Conservation (phyloP, 495 filamentous ascomycete genomes). For the Hyaloscypha finlandica region DNA sequence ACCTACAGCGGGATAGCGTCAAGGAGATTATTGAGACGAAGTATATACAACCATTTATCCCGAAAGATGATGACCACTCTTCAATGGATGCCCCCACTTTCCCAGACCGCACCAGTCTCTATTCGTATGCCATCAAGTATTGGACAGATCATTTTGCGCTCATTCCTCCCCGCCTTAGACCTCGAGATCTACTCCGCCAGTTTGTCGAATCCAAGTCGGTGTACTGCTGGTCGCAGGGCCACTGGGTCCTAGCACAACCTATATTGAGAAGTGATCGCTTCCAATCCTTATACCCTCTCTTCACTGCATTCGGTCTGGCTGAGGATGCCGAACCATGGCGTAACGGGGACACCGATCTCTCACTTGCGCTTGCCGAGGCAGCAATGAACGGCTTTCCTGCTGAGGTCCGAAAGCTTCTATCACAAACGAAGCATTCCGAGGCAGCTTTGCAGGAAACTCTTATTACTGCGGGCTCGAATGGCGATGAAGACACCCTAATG, state of each 20-base stretch:
- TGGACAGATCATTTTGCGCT: constrained; percentile 3
- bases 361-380: constrained; percentile 5
- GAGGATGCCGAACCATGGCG: constrained; percentile 1
- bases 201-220: constrained; percentile 1
- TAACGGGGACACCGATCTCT: constrained; percentile 2
- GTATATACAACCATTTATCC: constrained; percentile 2
- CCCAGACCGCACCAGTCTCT: constrained; percentile 3
- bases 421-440: not conserved
- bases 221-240: not conserved
- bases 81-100: constrained; percentile 2
- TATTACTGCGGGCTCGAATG: constrained; percentile 11
- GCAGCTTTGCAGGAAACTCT: constrained; percentile 20
- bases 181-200: not conserved
- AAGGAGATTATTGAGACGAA: not conserved
- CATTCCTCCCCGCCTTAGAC: constrained; percentile 2
- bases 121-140: constrained; percentile 2
- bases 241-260: constrained; percentile 3
- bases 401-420: not conserved
- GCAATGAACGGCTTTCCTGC: constrained; percentile 3
- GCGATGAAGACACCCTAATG: constrained; percentile 12
- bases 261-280: constrained; percentile 1
- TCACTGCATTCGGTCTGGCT: not conserved
- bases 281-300: constrained; percentile 6
- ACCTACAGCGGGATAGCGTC: constrained; percentile 2
- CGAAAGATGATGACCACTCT: not conserved